Evolutionary conservation across 441 rosid genomes (phyloP).

Genomic region (Iberis amara): DNA sequence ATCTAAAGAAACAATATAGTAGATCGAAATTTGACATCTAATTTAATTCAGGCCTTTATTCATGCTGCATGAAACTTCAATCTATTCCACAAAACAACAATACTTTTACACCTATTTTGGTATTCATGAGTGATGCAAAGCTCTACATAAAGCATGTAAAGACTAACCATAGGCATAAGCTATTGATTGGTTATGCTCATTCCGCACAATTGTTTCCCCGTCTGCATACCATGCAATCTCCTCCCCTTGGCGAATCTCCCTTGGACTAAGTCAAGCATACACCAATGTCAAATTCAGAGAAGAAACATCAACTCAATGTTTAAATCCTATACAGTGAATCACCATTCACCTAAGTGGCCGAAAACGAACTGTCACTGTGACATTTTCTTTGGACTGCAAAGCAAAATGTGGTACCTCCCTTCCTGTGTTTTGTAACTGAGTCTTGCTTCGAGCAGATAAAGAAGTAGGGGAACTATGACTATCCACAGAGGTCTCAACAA

Average conservation of each 20-base stretch:
- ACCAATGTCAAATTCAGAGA: conserved; percentile 25
- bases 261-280: conserved; percentile 49
- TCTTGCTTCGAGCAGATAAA: conserved; percentile 73
- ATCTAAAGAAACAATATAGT: conserved; percentile 13
- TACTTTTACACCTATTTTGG: not conserved
- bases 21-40: not conserved
- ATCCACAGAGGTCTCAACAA: conserved; percentile 60
- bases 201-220: conserved; percentile 84
- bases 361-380: conserved; percentile 90
- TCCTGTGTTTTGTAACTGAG: conserved; percentile 36
- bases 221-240: conserved; percentile 99
- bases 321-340: conserved; percentile 3
- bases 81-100: not conserved
- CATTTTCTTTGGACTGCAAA: conserved; percentile 78
- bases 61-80: conserved; percentile 4
- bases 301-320: conserved; percentile 1
- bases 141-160: conserved; percentile 1
- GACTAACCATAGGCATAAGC: conserved; percentile 93
- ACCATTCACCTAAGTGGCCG: conserved; percentile 79
- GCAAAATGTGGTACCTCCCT: conserved; percentile 23
- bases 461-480: conserved; percentile 86
- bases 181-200: conserved; percentile 65
- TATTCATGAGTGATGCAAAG: conserved; percentile 1
- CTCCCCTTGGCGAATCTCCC: conserved; percentile 91
- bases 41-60: not conserved